Conservation (phyloP, 2,329 filamentous ascomycete species). For the Penicillium sp. region DNA sequence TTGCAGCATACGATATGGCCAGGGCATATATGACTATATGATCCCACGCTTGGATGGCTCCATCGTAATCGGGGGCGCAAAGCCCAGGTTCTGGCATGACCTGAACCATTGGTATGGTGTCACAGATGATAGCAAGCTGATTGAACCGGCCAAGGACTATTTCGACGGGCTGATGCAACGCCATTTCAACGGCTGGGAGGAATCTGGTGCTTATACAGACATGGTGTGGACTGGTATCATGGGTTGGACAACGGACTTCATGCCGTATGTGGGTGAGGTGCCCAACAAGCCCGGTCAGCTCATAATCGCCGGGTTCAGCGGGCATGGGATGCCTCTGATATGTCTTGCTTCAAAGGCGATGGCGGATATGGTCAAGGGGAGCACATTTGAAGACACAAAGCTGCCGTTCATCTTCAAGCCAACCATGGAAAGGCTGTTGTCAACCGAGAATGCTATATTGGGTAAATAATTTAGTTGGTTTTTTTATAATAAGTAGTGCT, state of each 20-base stretch:
- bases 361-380: slow-evolving; percentile 44
- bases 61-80: slow-evolving; percentile 62
- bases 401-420: slow-evolving; percentile 23
- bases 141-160: slow-evolving; percentile 40
- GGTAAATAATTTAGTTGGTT: background rate
- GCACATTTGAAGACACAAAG: slow-evolving; percentile 23
- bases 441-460: background rate
- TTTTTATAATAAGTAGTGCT: background rate
- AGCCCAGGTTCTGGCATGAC: slow-evolving; percentile 39
- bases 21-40: slow-evolving; percentile 63
- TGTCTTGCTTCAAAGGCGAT: slow-evolving; percentile 58
- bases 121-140: slow-evolving; percentile 48
- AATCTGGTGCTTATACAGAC: slow-evolving; percentile 28
- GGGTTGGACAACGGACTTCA: slow-evolving; percentile 48
- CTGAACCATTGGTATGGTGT: slow-evolving; percentile 40
- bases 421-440: background rate
- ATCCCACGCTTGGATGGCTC: slow-evolving; percentile 52
- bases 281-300: slow-evolving; percentile 47
- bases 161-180: slow-evolving; percentile 38
- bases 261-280: slow-evolving; percentile 52
- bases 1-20: slow-evolving; percentile 59
- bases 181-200: slow-evolving; percentile 33
- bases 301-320: slow-evolving; percentile 59
- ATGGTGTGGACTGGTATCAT: slow-evolving; percentile 43
- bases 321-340: slow-evolving; percentile 64